Base-by-base conservation (phyloP, 495 filamentous ascomycete species). In the Bombardia bombarda region DNA sequence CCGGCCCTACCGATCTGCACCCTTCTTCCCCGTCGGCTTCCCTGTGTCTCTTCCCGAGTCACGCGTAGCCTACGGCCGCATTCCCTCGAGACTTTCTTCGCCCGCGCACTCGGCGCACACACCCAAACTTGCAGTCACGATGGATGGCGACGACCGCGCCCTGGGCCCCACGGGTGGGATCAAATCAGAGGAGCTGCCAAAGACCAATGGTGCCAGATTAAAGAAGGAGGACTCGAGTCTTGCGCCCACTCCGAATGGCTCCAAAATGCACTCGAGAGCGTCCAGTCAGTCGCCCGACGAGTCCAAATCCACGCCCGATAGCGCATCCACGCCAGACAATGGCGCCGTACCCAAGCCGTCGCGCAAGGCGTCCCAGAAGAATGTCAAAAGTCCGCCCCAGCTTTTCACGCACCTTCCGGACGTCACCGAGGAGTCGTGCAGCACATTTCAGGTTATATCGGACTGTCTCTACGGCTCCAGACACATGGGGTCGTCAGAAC, bases 401-500 rank as follows among this genome's bases (percentile, higher is more conserved):
- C 66, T 95, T 1, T 92, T 81, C 63, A 58, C 70, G 45, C 67
- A 90, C 56, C 63, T 87, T 16, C 78, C 80, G 10, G 80, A 90
- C 59, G 81, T 77, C 50, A 93, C 86, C 6, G 67, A 65, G 7
- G 86, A 93, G 42, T 84, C 92, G 4, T 78, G 73, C 53, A 59
- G 62, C 8, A 79, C 75, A n/a, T 99, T 99, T 53, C 74, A 85
- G 44, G 70, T 87, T 18, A 88, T 99, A 45, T 65, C 76, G 28
- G 73, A 81, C 44, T 97, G 90, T 56, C 80, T 80, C 24, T 99
- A 97, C 62, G 85, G 84, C 13, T 84, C 86, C 48, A 95, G 88
- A 56, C 77, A 83, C 42, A 82, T 97, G 65, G 92, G 92, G 19
- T 80, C 82, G 50, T 90, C 92, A 10, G 92, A 95, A 51, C 85